Conservation (phyloP, 2,329 filamentous ascomycete species). For the Zelopaecilomyces penicillatus region DNA sequence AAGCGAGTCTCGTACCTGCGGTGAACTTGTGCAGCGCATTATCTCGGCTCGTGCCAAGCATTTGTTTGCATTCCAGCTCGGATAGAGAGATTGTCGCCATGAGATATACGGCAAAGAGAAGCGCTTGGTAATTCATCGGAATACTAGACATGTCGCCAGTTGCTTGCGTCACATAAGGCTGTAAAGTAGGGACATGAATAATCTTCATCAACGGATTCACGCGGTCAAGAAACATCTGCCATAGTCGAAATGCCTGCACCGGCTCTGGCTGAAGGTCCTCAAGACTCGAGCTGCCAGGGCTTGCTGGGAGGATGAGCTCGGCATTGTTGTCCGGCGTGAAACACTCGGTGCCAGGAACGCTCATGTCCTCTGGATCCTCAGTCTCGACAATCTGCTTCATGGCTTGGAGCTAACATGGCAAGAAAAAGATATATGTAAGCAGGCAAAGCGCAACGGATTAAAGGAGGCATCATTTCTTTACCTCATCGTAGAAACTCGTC, state of each 20-base stretch:
- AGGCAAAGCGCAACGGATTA: neutral
- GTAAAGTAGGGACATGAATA: slow-evolving; percentile 63
- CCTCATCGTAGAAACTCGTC: slow-evolving; percentile 48
- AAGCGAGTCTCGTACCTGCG: slow-evolving; percentile 39
- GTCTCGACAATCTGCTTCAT: slow-evolving; percentile 51
- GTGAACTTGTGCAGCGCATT: slow-evolving; percentile 44
- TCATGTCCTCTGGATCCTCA: slow-evolving; percentile 40
- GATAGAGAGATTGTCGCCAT: slow-evolving; percentile 50
- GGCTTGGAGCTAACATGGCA: slow-evolving; percentile 38
- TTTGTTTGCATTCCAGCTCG: slow-evolving; percentile 45
- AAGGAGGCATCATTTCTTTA: slow-evolving; percentile 21
- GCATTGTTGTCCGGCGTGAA: slow-evolving; percentile 44
- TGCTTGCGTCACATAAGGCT: slow-evolving; percentile 56
- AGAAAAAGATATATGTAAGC: slow-evolving; percentile 8
- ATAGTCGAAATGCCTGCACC: slow-evolving; percentile 60
- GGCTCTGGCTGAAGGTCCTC: slow-evolving; percentile 55
- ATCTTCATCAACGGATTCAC: slow-evolving; percentile 67
- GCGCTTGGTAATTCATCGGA: slow-evolving; percentile 49
- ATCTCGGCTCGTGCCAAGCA: slow-evolving; percentile 41
- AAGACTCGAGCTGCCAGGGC: slow-evolving; percentile 28
- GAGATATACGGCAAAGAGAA: slow-evolving; percentile 58
- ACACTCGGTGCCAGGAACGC: slow-evolving; percentile 39
- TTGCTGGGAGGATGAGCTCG: slow-evolving; percentile 39
- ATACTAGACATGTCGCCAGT: slow-evolving; percentile 47
- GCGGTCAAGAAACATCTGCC: slow-evolving; percentile 66